A percentile compares a stretch with the other conserved stretches of the same genome.
Evolutionary conservation across 768 basidiomycete genomes (phyloP).

Genomic region (Tylopilus subfusipes): DNA sequence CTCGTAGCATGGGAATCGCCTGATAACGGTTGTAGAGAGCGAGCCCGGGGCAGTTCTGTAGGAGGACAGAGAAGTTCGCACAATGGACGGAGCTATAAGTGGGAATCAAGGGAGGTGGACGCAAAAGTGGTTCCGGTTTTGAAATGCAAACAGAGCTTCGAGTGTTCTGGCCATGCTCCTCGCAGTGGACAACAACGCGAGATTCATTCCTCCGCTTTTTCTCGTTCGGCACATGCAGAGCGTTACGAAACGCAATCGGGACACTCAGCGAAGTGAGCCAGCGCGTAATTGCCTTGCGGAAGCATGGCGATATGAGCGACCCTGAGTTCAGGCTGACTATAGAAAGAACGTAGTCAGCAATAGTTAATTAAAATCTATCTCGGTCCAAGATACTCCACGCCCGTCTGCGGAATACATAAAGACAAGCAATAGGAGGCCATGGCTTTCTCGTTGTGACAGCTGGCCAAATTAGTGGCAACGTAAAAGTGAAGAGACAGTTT

Average conservation of each 20-base stretch:
- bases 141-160: constrained; percentile 34
- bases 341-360: constrained; percentile 22
- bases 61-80: constrained; percentile 13
- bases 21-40: constrained; percentile 22
- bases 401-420: constrained; percentile 36
- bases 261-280: constrained; percentile 36
- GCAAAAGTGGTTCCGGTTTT: constrained; percentile 29
- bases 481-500: constrained; percentile 30
- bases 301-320: constrained; percentile 27
- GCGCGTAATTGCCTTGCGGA: constrained; percentile 37
- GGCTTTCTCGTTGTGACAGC: constrained; percentile 21
- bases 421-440: constrained; percentile 33
- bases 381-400: constrained; percentile 33
- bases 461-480: constrained; percentile 26
- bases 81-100: constrained; percentile 28
- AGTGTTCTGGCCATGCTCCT: constrained; percentile 35
- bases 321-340: constrained; percentile 25
- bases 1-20: constrained; percentile 29
- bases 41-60: constrained; percentile 23
- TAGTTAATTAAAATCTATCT: constrained; percentile 35
- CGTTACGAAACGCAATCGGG: constrained; percentile 34
- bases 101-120: constrained; percentile 28
- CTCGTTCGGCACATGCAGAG: constrained; percentile 28
- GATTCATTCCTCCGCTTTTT: constrained; percentile 35
- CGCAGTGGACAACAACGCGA: constrained; percentile 32